Base-by-base conservation (phyloP, 2,329 filamentous ascomycete genomes). In the Proliferodiscus dingleyae region DNA sequence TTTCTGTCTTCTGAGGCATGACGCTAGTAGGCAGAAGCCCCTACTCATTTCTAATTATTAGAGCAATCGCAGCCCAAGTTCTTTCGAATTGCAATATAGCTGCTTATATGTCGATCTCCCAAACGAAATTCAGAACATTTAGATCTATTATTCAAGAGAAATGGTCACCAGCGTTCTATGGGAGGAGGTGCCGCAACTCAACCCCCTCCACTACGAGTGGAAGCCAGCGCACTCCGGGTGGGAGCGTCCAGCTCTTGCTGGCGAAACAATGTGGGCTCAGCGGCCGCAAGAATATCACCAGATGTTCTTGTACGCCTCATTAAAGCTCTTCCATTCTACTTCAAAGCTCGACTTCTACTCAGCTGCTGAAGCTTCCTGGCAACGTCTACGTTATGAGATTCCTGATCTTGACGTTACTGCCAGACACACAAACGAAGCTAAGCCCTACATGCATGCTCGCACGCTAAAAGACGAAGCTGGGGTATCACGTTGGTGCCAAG, bases 221-320 rank as follows among this genome's bases (percentile, higher is more conserved):
- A n/a, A n/a, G n/a, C n/a, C n/a, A n/a, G n/a, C n/a, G n/a, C n/a
- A n/a, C n/a, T n/a, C n/a, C n/a, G n/a, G n/a, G n/a, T 55, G 51
- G 43, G 40, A 37, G 15, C 54, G 54, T 9, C 45, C 18, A 2
- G 38, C 48, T 15, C 43, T 57, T 5, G 50, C 54, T 10, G 29
- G 36, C n/a, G 54, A 57, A 23, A 41, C 30, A 6, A 46, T 53
- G 29, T 59, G 56, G 54, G 10, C 37, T n/a, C 19, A 37, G 5
- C 19, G 47, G 15, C 46, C 53, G 11, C 46, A 53, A 39, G 49
- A 50, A 13, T 37, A 34, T 7, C 51, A 45, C 13, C 24, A 53
- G 13, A 45, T 59, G 3, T 59, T 53, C 29, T 10, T 55, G 6
- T 29, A 23, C 24, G 41, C 15, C 4, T 10, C 43, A 3, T 19